A percentile compares a stretch with the other conserved stretches of the same genome.
phyloP scores from a whole-genome alignment of 2,329 filamentous ascomycete genomes.

The Talaromyces albobiverticillius region DNA sequence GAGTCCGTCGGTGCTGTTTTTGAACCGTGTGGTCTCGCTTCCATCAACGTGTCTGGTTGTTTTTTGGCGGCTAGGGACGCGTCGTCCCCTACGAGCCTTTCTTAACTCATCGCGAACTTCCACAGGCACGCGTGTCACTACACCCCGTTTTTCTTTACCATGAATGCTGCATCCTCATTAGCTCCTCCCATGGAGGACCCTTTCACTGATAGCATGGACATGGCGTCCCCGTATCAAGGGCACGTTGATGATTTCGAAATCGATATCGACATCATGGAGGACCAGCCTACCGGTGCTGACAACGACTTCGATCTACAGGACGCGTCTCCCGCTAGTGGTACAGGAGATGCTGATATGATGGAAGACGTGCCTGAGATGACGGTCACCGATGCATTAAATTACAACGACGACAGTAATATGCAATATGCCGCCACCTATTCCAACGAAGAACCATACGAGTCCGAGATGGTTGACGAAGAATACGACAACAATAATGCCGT shows the following conservation, averaged over 20 bases:
- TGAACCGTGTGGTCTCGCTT: neutral
- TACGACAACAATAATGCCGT: conserved; percentile 20
- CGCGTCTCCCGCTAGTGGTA: conserved; percentile 31
- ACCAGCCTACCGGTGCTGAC: conserved; percentile 59
- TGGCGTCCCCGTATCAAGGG: conserved; percentile 39
- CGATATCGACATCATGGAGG: conserved; percentile 57
- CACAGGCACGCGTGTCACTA: neutral
- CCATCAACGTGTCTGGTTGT: neutral
- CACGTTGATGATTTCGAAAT: conserved; percentile 56
- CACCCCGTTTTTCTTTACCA: conserved; percentile 15
- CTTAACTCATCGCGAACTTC: neutral
- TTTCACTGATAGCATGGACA: conserved; percentile 41
- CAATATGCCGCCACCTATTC: conserved; percentile 29
- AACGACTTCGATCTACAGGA: conserved; percentile 42
- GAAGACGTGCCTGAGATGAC: conserved; percentile 41
- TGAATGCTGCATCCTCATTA: conserved; percentile 32
- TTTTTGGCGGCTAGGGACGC: neutral
- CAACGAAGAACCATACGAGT: conserved; percentile 31
- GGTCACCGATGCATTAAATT: conserved; percentile 35
- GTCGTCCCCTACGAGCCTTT: neutral
- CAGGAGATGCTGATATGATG: conserved; percentile 45
- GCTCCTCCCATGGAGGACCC: conserved; percentile 36
- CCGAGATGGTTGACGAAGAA: conserved; percentile 40
- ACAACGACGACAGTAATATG: conserved; percentile 25
- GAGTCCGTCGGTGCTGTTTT: neutral